These are phyloP conservation scores for Coleophoma eucalyptorum DNA, from an alignment of 2,329 filamentous ascomycete species.

Conservation along the genomic window DNA sequence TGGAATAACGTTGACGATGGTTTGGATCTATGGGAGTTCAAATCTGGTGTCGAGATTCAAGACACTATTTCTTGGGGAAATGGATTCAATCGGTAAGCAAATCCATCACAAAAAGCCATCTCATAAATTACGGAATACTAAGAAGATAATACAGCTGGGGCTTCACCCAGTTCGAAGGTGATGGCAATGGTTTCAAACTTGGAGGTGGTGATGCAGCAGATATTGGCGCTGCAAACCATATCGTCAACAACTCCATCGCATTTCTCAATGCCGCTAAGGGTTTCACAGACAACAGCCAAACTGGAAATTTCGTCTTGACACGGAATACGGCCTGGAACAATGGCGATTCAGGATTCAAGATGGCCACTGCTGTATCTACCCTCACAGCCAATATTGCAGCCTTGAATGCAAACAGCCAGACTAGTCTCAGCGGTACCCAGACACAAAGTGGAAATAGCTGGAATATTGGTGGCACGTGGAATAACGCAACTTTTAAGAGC, in stretches of 20 bases:
- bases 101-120: too few species aligned
- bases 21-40: slow-evolving; percentile 39
- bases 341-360: slow-evolving; percentile 35
- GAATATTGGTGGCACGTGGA: slow-evolving; percentile 34
- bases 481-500: slow-evolving; percentile 34
- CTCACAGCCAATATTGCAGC: slow-evolving; percentile 36
- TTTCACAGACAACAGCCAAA: slow-evolving; percentile 42
- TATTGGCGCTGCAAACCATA: slow-evolving; percentile 35
- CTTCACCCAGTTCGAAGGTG: slow-evolving; percentile 37
- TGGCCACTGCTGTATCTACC: slow-evolving; percentile 29
- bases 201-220: slow-evolving; percentile 29
- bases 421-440: slow-evolving; percentile 19
- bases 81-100: slow-evolving; percentile 30
- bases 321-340: slow-evolving; percentile 45
- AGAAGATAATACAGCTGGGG: slow-evolving; percentile 27
- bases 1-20: slow-evolving; percentile 50
- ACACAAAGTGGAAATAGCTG: slow-evolving; percentile 37
- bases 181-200: slow-evolving; percentile 46
- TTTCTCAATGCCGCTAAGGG: slow-evolving; percentile 40
- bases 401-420: slow-evolving; percentile 25
- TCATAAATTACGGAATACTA: too few species aligned
- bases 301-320: slow-evolving; percentile 33
- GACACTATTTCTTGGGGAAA: slow-evolving; percentile 43
- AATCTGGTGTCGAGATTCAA: slow-evolving; percentile 36
- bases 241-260: slow-evolving; percentile 39